Evolutionary conservation across 441 rosid genomes (phyloP).

Genomic region (Codiaeum variegatum): DNA sequence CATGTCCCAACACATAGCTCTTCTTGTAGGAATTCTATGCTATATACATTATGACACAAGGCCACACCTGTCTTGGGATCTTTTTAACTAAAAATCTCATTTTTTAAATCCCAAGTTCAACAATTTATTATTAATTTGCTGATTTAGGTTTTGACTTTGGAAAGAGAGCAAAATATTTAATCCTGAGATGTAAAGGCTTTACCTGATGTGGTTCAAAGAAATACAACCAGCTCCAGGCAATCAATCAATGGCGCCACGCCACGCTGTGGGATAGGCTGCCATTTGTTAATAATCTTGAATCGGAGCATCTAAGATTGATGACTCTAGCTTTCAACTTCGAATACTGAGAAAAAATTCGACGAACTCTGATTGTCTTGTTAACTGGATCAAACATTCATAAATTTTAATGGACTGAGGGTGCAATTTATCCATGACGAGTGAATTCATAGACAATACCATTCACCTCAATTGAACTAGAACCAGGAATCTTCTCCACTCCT

Average conservation of each 20-base stretch:
- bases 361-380: constrained; percentile 43
- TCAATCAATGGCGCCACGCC: neutral
- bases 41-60: constrained; percentile 14
- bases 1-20: constrained; percentile 2
- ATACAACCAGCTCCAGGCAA: neutral
- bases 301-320: neutral
- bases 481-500: constrained; percentile 80
- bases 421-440: constrained; percentile 64
- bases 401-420: constrained; percentile 44
- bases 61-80: constrained; percentile 5
- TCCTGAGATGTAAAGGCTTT: neutral
- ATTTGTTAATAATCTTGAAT: neutral
- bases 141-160: neutral
- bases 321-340: constrained; percentile 17
- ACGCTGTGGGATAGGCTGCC: neutral
- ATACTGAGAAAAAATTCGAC: constrained; percentile 20
- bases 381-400: constrained; percentile 50
- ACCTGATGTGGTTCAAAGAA: neutral
- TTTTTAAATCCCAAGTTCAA: too few relatives aligned
- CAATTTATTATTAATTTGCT: neutral
- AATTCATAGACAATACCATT: constrained; percentile 60
- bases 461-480: constrained; percentile 75
- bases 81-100: neutral
- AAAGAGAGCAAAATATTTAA: neutral
- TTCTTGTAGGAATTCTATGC: constrained; percentile 1